Conservation (phyloP, 331 rosid species). For the Acacia concinna region DNA sequence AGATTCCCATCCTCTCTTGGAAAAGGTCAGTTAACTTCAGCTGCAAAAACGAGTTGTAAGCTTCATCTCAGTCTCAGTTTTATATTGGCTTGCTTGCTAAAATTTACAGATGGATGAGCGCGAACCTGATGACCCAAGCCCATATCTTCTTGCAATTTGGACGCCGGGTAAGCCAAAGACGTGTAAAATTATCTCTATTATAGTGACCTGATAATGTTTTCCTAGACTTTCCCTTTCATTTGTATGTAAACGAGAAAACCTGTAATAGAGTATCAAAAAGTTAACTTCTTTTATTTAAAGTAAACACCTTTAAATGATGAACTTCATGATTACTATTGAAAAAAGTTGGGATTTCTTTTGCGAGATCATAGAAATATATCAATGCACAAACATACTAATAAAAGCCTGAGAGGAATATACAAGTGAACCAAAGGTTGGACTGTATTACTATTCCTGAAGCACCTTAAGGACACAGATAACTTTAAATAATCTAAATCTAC, state of each 20-base stretch:
- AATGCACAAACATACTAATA: slow-evolving; percentile 21
- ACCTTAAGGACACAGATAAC: slow-evolving; percentile 14
- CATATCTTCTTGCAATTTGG: slow-evolving; percentile 97
- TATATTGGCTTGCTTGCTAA: slow-evolving; percentile 21
- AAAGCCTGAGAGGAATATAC: slow-evolving; percentile 17
- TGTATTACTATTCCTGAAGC: slow-evolving; percentile 9
- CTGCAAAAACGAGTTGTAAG: slow-evolving; percentile 13
- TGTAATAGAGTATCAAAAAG: background rate
- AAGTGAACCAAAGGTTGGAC: slow-evolving; percentile 19
- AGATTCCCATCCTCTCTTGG: slow-evolving; percentile 89
- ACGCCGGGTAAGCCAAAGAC: slow-evolving; percentile 70
- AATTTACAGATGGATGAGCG: slow-evolving; percentile 75
- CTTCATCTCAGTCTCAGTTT: slow-evolving; percentile 27
- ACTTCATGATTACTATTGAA: background rate
- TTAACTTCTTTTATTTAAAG: background rate
- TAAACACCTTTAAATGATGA: background rate
- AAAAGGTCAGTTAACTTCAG: slow-evolving; percentile 53
- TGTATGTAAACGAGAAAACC: background rate
- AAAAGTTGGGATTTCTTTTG: background rate
- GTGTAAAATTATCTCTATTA: slow-evolving; percentile 17
- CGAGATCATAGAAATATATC: background rate
- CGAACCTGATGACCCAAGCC: slow-evolving; percentile 95
- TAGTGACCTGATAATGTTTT: background rate
- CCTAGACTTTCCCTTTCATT: slow-evolving; percentile 18
- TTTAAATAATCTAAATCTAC: slow-evolving; percentile 16